A percentile compares a stretch with the other conserved stretches of the same genome.
Conservation (phyloP, 2,329 filamentous ascomycete species). For the Pseudogymnoascus sp. region DNA sequence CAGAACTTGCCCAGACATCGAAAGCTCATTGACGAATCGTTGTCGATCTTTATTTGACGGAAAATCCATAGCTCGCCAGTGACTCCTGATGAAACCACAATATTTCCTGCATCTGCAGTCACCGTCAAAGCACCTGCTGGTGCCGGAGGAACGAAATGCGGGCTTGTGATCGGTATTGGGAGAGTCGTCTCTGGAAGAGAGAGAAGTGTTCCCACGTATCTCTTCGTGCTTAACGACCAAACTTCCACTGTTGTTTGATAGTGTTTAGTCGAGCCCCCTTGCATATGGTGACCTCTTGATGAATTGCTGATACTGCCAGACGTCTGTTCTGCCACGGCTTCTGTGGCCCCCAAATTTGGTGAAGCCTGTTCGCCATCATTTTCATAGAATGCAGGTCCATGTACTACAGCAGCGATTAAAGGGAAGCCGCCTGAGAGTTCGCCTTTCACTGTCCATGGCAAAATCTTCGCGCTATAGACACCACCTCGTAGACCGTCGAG, state of each 20-base stretch:
- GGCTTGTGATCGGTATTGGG: conserved; percentile 44
- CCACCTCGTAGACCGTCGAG: conserved; percentile 72
- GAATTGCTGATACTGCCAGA: conserved; percentile 14
- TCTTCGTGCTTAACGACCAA: conserved; percentile 73
- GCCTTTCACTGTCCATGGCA: conserved; percentile 57
- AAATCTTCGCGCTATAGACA: conserved; percentile 74
- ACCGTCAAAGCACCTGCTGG: conserved; percentile 69
- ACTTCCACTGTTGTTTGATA: conserved; percentile 88
- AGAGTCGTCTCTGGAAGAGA: conserved; percentile 57
- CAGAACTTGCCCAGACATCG: conserved; percentile 81
- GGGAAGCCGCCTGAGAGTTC: conserved; percentile 52
- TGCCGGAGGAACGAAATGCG: conserved; percentile 59
- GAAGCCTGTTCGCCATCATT: conserved; percentile 18
- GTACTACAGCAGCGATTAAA: conserved; percentile 70
- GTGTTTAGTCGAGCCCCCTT: conserved; percentile 29
- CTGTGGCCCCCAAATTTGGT: conserved; percentile 1
- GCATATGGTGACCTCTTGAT: conserved; percentile 14
- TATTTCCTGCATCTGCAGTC: conserved; percentile 61
- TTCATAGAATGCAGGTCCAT: conserved; percentile 58
- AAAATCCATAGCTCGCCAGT: conserved; percentile 87
- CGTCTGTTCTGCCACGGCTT: conserved; percentile 11
- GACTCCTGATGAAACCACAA: conserved; percentile 69
- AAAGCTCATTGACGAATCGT: conserved; percentile 41
- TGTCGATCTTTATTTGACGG: conserved; percentile 39
- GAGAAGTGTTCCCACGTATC: conserved; percentile 65